Evolutionary conservation across 371 early-diverging fungal species (phyloP), one percentile per base, ranked within the genome.

Genomic region (Apophysomyces variabilis): DNA sequence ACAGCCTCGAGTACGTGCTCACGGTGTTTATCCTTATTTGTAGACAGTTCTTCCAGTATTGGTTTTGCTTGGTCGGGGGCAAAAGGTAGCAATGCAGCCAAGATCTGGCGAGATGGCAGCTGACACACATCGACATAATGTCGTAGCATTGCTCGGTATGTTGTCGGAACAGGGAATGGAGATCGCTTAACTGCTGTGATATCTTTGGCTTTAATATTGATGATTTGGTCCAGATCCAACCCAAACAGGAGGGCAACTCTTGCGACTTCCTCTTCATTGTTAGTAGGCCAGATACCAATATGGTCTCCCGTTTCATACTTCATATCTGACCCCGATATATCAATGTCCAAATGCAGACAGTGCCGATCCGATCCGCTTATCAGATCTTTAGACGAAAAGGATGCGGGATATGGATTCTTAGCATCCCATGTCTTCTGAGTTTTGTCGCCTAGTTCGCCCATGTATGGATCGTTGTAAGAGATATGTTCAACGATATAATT

Each of bases 281-380:
- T 97, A 38, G 85, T 80, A 3, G 96, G 92, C 86, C 89, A 96
- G 57, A 97, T 80, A 12, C 92, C 97, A 58, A 95, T 81, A 69
- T 97, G 97, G 74, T 97, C 98, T 57, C 98, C 98, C 13, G 95
- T 82, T 61, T 87, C 83, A 74, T 97, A 96, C 21, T 75, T 79
- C 71, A 96, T 76, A 14, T 89, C 90, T 5, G 90, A 85, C 37
- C 88, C 93, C 11, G 80, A 65, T 41, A 96, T 79, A 66, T 95
- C 95, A 7, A 97, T 76, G 62, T 97, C 98, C 63, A 96, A 70
- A 71, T 97, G 98, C 65, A 95, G 72, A 74, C 95, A 92, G 66
- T 92, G 85, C 47, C 97, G 92, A 61, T 86, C 88, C 37, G 76
- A 69, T 14, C 76, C 78, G 14, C 69, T 63, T 68, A 90, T 90